Evolutionary conservation across 108 stramenopile species (phyloP).

Genomic region (Discostella stelligeroides): DNA sequence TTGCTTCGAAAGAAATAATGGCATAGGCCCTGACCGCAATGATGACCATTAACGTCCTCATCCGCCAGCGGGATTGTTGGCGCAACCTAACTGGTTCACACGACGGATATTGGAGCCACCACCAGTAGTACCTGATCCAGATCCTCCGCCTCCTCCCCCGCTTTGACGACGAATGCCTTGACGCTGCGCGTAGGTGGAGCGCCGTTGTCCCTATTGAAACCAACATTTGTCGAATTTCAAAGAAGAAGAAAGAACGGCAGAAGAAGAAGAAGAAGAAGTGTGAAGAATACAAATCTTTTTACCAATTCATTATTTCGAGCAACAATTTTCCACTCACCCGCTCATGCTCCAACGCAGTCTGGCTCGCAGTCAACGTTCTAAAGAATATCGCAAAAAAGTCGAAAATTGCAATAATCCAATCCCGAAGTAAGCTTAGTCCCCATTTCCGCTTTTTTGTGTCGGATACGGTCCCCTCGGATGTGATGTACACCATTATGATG

Average conservation of each 20-base stretch:
- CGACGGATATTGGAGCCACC: slow-evolving; percentile 45
- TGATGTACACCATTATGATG: slow-evolving; percentile 45
- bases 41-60: slow-evolving; percentile 55
- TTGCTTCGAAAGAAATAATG: not conserved
- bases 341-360: slow-evolving; percentile 34
- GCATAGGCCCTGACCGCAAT: slow-evolving; percentile 17
- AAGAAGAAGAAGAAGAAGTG: too few species aligned
- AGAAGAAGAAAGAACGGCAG: too few species aligned
- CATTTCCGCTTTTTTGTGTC: slow-evolving; percentile 21
- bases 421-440: slow-evolving; percentile 26
- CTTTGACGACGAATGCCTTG: slow-evolving; percentile 42
- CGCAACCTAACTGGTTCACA: slow-evolving; percentile 40
- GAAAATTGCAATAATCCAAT: slow-evolving; percentile 41
- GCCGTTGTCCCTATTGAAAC: slow-evolving; percentile 31
- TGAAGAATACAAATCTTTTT: too few species aligned
- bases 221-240: not conserved
- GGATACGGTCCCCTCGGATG: slow-evolving; percentile 37
- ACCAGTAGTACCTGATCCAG: not conserved
- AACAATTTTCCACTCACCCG: slow-evolving; percentile 29
- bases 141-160: slow-evolving; percentile 11
- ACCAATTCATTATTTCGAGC: not conserved
- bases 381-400: slow-evolving; percentile 51
- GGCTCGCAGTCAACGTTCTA: slow-evolving; percentile 40
- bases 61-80: slow-evolving; percentile 38
- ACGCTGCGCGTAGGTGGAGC: slow-evolving; percentile 42